Percentiles rank a stretch among this genome's conserved stretches.
phyloP scores from a whole-genome alignment of 108 stramenopile species.

The Discostella stelligeroides region DNA sequence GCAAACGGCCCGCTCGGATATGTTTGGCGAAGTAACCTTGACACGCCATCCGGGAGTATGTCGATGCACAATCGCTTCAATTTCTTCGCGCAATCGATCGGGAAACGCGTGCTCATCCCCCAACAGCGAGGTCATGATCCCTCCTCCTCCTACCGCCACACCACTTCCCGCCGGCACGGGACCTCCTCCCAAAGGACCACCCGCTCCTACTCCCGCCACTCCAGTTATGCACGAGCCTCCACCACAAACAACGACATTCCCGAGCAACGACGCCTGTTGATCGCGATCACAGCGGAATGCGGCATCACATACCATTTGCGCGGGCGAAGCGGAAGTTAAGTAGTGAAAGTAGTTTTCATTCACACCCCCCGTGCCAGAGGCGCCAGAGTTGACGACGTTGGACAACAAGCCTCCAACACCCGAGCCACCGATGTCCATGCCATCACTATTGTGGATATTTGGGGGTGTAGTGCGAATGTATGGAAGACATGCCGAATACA shows the following conservation, averaged over 20 bases:
- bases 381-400: neutral
- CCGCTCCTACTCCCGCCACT: constrained; percentile 16
- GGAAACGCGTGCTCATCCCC: constrained; percentile 72
- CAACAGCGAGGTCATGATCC: constrained; percentile 48
- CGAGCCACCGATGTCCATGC: no score
- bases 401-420: neutral
- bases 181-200: neutral
- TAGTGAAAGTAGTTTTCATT: constrained; percentile 31
- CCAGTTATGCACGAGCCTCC: constrained; percentile 77
- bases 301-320: constrained; percentile 86
- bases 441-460: constrained; percentile 9
- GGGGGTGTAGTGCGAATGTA: constrained; percentile 39
- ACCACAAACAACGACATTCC: constrained; percentile 83
- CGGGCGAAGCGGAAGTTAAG: constrained; percentile 68
- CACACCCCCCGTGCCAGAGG: neutral
- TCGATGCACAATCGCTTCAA: constrained; percentile 82
- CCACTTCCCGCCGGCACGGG: constrained; percentile 10
- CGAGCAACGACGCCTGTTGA: constrained; percentile 81
- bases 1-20: constrained; percentile 72
- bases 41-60: constrained; percentile 91
- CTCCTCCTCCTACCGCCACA: neutral
- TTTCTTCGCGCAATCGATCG: constrained; percentile 77
- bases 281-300: constrained; percentile 89
- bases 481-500: constrained; percentile 43
- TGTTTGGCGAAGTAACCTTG: constrained; percentile 74